These are phyloP conservation scores for Populus davidiana DNA, from an alignment of 345 rosid genomes.

Conservation along the genomic window DNA sequence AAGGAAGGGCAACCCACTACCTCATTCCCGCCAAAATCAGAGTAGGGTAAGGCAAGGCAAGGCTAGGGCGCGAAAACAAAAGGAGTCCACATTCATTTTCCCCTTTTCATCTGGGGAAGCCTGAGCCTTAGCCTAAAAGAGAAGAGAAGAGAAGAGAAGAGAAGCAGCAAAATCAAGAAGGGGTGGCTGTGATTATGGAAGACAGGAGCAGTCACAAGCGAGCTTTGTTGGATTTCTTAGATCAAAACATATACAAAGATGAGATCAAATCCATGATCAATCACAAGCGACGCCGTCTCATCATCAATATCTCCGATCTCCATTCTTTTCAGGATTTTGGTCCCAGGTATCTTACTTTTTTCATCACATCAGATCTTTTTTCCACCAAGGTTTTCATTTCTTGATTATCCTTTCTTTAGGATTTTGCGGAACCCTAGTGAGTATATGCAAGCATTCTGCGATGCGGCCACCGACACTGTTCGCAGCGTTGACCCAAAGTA, in stretches of 20 bases:
- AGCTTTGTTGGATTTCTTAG: conserved; percentile 69
- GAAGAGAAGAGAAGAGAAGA: conserved; percentile 6
- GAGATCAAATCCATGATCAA: conserved; percentile 81
- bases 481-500: conserved; percentile 64
- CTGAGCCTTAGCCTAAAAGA: not conserved
- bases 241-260: conserved; percentile 66
- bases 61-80: not conserved
- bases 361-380: not conserved
- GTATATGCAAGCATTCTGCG: conserved; percentile 88
- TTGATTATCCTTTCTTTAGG: conserved; percentile 33
- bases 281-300: conserved; percentile 88
- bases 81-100: not conserved
- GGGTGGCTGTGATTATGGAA: conserved; percentile 37
- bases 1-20: not conserved
- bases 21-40: conserved; percentile 37
- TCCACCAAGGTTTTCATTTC: not conserved
- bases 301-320: conserved; percentile 84
- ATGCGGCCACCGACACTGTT: conserved; percentile 81
- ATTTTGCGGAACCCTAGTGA: conserved; percentile 72
- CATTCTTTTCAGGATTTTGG: conserved; percentile 66
- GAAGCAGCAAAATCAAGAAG: not conserved
- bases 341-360: conserved; percentile 41
- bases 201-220: conserved; percentile 75
- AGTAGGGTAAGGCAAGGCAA: not conserved
- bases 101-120: not conserved